These are phyloP conservation scores for Ramaria rubella DNA, from an alignment of 768 basidiomycete species.

Conservation along the genomic window DNA sequence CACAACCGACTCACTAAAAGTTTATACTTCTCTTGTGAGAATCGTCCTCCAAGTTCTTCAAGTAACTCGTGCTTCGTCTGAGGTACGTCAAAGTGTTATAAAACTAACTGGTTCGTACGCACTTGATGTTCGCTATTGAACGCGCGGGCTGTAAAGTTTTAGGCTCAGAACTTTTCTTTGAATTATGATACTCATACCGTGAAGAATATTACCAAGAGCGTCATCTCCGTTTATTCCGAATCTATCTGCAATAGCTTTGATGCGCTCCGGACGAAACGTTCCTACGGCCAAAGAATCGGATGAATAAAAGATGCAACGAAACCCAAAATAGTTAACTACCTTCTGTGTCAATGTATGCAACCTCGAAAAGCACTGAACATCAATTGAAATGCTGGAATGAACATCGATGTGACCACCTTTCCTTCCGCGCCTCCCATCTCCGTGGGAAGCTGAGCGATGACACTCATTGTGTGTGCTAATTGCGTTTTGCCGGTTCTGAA, in stretches of 20 bases:
- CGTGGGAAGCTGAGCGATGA: slow-evolving; percentile 79
- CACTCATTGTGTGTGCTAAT: slow-evolving; percentile 91
- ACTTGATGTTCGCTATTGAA: slow-evolving; percentile 93
- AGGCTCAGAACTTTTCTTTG: neutral
- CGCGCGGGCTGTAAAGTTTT: slow-evolving; percentile 58
- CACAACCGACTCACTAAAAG: slow-evolving; percentile 42
- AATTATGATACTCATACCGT: slow-evolving; percentile 41
- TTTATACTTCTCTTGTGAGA: slow-evolving; percentile 2
- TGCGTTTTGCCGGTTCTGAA: slow-evolving; percentile 96
- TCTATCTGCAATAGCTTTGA: slow-evolving; percentile 83
- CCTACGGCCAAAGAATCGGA: slow-evolving; percentile 34
- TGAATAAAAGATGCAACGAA: neutral
- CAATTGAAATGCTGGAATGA: neutral
- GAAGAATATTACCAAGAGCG: slow-evolving; percentile 87
- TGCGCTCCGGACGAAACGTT: slow-evolving; percentile 93
- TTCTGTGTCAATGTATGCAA: slow-evolving; percentile 77
- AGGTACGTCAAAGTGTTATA: slow-evolving; percentile 6
- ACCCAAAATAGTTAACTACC: neutral
- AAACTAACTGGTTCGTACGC: slow-evolving; percentile 7
- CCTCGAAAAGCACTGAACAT: slow-evolving; percentile 33
- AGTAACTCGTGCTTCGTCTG: slow-evolving; percentile 6
- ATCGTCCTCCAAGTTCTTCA: slow-evolving; percentile 2
- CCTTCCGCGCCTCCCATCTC: slow-evolving; percentile 90
- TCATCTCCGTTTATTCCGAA: slow-evolving; percentile 89
- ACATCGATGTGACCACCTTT: slow-evolving; percentile 44